Evolutionary conservation across 352 stramenopile genomes (phyloP).

Genomic region (Globisporangium acanthophoron): DNA sequence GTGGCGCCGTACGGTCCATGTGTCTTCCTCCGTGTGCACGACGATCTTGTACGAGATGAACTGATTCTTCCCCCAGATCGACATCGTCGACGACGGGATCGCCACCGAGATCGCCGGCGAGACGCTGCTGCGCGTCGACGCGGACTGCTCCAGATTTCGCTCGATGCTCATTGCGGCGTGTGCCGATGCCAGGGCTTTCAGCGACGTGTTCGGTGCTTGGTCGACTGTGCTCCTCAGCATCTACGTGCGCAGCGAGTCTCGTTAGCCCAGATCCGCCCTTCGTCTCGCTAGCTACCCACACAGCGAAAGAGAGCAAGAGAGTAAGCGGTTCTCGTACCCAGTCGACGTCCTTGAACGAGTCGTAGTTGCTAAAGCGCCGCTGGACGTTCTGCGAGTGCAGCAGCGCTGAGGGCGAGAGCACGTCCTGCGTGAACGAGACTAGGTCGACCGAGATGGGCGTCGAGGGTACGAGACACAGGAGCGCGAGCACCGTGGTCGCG

Average conservation of each 20-base stretch:
- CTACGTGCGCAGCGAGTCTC: neutral
- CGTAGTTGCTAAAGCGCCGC: conserved; percentile 43
- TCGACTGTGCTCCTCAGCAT: neutral
- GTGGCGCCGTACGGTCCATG: conserved; percentile 56
- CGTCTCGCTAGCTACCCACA: neutral
- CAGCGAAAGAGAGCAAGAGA: neutral
- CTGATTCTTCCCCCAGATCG: conserved; percentile 62
- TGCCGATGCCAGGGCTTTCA: neutral
- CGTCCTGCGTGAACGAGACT: conserved; percentile 34
- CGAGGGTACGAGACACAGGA: conserved; percentile 42
- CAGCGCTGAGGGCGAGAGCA: conserved; percentile 54
- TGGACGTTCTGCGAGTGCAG: conserved; percentile 32
- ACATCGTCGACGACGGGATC: conserved; percentile 64
- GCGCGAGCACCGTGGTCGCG: conserved; percentile 32
- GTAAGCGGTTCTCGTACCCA: conserved; percentile 8
- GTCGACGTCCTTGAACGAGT: conserved; percentile 46
- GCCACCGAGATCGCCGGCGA: conserved; percentile 34
- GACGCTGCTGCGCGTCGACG: conserved; percentile 17
- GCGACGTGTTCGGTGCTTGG: neutral
- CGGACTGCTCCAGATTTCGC: conserved; percentile 3
- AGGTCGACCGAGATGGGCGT: conserved; percentile 48
- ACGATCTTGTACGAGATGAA: conserved; percentile 78
- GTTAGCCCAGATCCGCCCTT: neutral
- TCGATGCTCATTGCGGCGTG: neutral
- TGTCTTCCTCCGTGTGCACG: conserved; percentile 61